Conservation (phyloP, 2,329 filamentous ascomycete genomes). For the Xylaria sp. region DNA sequence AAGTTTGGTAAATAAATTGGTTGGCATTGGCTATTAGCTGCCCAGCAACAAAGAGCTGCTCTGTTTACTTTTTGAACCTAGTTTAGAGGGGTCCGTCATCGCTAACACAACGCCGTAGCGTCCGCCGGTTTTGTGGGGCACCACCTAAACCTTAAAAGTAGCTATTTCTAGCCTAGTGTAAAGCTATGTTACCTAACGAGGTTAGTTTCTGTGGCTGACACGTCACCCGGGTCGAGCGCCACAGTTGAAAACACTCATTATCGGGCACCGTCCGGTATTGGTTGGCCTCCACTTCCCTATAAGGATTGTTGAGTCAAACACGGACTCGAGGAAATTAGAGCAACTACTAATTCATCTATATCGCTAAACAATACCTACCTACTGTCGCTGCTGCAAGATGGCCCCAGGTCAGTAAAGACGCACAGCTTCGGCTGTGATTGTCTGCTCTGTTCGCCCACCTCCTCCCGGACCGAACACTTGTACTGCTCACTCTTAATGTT, state of each 20-base stretch:
- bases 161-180: too few species aligned
- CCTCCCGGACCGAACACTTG: conserved; percentile 37
- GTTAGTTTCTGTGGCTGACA: conserved; percentile 14
- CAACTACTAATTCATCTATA: conserved; percentile 23
- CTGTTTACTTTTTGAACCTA: conserved; percentile 31
- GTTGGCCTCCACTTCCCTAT: conserved; percentile 22
- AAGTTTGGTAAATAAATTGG: conserved; percentile 2
- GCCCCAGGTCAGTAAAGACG: conserved; percentile 59
- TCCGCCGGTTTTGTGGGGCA: conserved; percentile 20
- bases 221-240: conserved; percentile 1
- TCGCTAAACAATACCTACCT: conserved; percentile 11
- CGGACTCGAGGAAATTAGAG: conserved; percentile 17
- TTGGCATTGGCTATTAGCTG: background rate
- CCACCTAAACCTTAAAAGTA: background rate
- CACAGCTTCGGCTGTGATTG: conserved; percentile 66
- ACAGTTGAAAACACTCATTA: conserved; percentile 12
- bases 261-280: background rate
- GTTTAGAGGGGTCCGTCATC: conserved; percentile 28
- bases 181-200: background rate
- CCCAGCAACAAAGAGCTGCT: conserved; percentile 24
- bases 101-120: conserved; percentile 22
- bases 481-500: conserved; percentile 28
- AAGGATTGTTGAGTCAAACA: conserved; percentile 35
- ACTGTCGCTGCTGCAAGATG: conserved; percentile 53
- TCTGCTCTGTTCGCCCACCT: conserved; percentile 49